Percentiles rank a stretch among this genome's conserved stretches.
Evolutionary conservation across 164 flowering plant species (phyloP).

Genomic region (Buxus sempervirens): DNA sequence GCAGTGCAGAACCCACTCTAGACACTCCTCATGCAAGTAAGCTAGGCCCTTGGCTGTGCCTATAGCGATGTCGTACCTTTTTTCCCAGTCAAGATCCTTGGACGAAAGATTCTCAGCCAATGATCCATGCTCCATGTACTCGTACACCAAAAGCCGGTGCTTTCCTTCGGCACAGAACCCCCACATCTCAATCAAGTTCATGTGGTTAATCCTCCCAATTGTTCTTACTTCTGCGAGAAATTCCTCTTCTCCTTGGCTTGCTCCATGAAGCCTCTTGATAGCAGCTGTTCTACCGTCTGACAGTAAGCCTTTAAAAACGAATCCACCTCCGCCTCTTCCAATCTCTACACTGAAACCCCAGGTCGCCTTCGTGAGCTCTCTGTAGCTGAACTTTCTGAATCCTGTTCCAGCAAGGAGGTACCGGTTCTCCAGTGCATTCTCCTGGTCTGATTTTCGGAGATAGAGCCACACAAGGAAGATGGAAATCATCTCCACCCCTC

Average conservation of each 20-base stretch:
- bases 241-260: slow-evolving; percentile 24
- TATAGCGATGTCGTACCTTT: too few relatives aligned
- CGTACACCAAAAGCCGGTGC: too few relatives aligned
- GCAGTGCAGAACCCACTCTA: too few relatives aligned
- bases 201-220: slow-evolving; percentile 30
- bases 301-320: slow-evolving; percentile 26
- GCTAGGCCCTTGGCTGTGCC: too few relatives aligned
- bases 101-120: too few relatives aligned
- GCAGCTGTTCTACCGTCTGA: slow-evolving; percentile 15
- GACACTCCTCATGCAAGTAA: too few relatives aligned
- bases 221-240: slow-evolving; percentile 25
- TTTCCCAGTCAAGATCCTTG: slow-evolving; percentile 20
- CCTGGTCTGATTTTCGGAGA: not conserved
- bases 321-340: slow-evolving; percentile 26
- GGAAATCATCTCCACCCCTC: slow-evolving; percentile 15
- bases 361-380: slow-evolving; percentile 26
- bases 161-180: too few relatives aligned
- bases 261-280: slow-evolving; percentile 22
- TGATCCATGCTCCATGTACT: too few relatives aligned
- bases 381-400: slow-evolving; percentile 26
- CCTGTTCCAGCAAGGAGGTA: slow-evolving; percentile 6
- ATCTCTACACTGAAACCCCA: slow-evolving; percentile 17
- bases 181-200: slow-evolving; percentile 31
- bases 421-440: not conserved
- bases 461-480: slow-evolving; percentile 13